Evolutionary conservation across 2,329 filamentous ascomycete species (phyloP), one percentile per base, ranked within the genome.

Genomic region (Epicoccum nigrum): DNA sequence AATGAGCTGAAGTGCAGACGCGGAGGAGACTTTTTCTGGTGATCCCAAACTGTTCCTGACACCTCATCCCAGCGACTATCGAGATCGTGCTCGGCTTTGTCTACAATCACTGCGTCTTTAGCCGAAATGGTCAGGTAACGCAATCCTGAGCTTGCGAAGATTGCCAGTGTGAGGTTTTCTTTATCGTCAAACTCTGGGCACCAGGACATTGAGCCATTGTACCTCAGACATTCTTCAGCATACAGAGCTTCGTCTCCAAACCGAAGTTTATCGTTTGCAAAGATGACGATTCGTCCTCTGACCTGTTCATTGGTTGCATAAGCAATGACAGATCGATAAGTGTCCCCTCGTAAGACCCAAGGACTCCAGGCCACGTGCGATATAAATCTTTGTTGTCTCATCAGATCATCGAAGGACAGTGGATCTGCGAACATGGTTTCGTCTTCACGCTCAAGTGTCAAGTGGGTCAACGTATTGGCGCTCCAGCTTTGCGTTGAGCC

Each of bases 61-160:
- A 76, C 54, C 8, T 65, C 51, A 46, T 79, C 75, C 74, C 75
- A 77, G n/a, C 72, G 67, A n/a, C 60, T 68, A 41, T 77, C 72
- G 2, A 77, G 66, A 42, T 73, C 58, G 45, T 74, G 73, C 3
- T 49, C 59, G 17, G 40, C 41, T 13, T 51, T 45, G 2, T 57
- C 45, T 2, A 67, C 38, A 2, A 67, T 59, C 1, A 59, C 63
- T 8, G 59, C 67, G 50, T 72, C 59, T 4, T 40, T 41, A 6
- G 53, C 38, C 2, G 62, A 67, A 25, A 72, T 51, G 9, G 49
- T 64, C 16, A 71, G 47, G 27, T 60, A 63, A 5, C 67, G 53
- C 4, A 74, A 54, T 8, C 63, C 59, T 4, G 64, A 55, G 11
- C 51, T 54, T 1, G 65, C 65, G 41, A 77, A 75, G 1, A 71